Evolutionary conservation across 192 early-diverging fungal genomes (phyloP).

Genomic region (Coemansia sp.): DNA sequence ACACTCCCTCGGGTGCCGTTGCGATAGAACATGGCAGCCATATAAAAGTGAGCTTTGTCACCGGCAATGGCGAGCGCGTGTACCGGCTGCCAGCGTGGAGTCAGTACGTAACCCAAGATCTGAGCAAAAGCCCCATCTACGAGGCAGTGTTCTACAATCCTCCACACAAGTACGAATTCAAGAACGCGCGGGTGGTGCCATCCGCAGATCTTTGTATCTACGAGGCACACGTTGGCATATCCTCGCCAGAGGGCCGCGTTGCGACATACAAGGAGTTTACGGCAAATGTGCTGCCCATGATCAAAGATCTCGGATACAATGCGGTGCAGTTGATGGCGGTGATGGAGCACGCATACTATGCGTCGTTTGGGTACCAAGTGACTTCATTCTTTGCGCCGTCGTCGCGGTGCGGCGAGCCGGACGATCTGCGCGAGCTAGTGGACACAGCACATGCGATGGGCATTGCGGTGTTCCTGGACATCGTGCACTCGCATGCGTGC

Average conservation of each 20-base stretch:
- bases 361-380: slow-evolving; percentile 97
- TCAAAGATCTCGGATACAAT: slow-evolving; percentile 81
- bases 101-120: slow-evolving; percentile 80
- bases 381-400: slow-evolving; percentile 95
- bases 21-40: slow-evolving; percentile 85
- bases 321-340: slow-evolving; percentile 87
- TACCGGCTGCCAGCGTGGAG: slow-evolving; percentile 92
- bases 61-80: slow-evolving; percentile 70
- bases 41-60: slow-evolving; percentile 83
- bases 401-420: slow-evolving; percentile 90
- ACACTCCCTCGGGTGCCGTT: slow-evolving; percentile 58
- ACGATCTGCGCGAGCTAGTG: slow-evolving; percentile 87
- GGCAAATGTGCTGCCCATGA: slow-evolving; percentile 78
- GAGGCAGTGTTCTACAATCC: slow-evolving; percentile 97
- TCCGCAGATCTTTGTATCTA: slow-evolving; percentile 77
- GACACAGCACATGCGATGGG: slow-evolving; percentile 90
- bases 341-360: slow-evolving; percentile 99
- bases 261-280: slow-evolving; percentile 93
- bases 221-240: slow-evolving; percentile 96
- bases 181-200: slow-evolving; percentile 69
- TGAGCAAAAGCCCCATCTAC: slow-evolving; percentile 76
- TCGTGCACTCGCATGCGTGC: slow-evolving; percentile 95
- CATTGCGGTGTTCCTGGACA: slow-evolving; percentile 84
- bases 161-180: slow-evolving; percentile 69
- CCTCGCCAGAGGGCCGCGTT: slow-evolving; percentile 77